Conservation (phyloP, 208 protist species). For the Leishmania gerbilli region DNA sequence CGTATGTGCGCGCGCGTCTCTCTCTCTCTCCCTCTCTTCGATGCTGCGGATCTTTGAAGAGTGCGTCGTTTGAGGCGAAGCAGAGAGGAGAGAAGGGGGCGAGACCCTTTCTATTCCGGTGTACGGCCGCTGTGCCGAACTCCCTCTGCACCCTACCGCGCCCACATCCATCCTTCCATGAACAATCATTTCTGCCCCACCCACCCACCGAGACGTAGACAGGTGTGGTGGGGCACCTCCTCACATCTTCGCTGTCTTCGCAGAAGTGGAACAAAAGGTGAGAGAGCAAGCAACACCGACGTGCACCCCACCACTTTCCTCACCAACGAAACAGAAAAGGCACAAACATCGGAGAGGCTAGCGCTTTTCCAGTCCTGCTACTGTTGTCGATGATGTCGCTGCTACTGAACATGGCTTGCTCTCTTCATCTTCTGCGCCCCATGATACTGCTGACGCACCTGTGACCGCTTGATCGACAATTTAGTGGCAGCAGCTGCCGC, state of each 20-base stretch:
- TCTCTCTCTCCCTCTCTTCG: not conserved
- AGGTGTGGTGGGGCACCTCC: not conserved
- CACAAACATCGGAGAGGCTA: not conserved
- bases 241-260: not conserved
- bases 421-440: conserved; percentile 7
- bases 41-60: not conserved
- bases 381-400: not conserved
- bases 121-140: not conserved
- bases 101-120: not conserved
- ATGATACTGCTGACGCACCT: conserved; percentile 16
- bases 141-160: not conserved
- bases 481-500: not conserved
- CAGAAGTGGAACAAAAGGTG: not conserved
- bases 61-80: not conserved
- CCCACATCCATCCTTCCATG: not conserved
- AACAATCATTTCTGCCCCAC: not conserved
- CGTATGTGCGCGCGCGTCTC: not conserved
- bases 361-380: not conserved
- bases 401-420: not conserved
- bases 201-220: not conserved
- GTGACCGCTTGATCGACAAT: not conserved
- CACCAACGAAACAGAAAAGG: not conserved
- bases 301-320: not conserved
- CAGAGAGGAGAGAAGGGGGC: not conserved
- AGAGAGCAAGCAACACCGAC: not conserved